Evolutionary conservation across 2,329 filamentous ascomycete species (phyloP), one percentile per base, ranked within the genome.

Genomic region (Penicillium paneum): DNA sequence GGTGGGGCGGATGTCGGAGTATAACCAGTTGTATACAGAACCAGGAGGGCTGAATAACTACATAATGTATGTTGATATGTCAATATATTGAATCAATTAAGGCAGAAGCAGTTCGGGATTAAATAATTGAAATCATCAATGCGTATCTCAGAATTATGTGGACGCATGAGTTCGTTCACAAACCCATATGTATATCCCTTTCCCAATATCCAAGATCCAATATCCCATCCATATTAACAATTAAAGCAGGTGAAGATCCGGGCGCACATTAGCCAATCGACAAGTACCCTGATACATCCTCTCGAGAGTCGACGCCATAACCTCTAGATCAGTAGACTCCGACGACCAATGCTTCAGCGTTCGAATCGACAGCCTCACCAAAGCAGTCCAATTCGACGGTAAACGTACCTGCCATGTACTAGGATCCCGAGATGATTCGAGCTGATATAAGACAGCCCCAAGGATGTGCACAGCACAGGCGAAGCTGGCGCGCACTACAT

Each of bases 231-330:
- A 15, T 26, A 43, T 35, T 19, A 43, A 28, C 21, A 19, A 19
- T 10, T 24, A 31, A 28, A 31, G 29, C 26, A 46, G 21, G 50
- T 50, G 56, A 38, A 58, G 21, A 17, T 62, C 55, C 1, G 53
- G 39, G 17, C 59, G 41, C 10, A 57, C 38, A 31, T 59, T 62
- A 42, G 56, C 59, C 49, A 64, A 42, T 26, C 55, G 56, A 57
- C 59, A 64, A 21, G 62, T 62, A 1, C 59, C 59, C 45, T 61
- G 54, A 54, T 58, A 64, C 62, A 64, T 64, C 34, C 62, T 56
- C 48, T 64, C 59, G 19, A 64, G 39, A 3, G 50, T 62, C 1
- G 52, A 50, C 24, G 53, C 50, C 62, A 64, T 64, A 17, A 64
- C 46, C 17, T 64, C 56, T 29, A 64, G 31, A 42, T 64, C 62